A percentile compares a stretch with the other conserved stretches of the same genome.
phyloP scores from a whole-genome alignment of 2,329 filamentous ascomycete species.

The Neofusicoccum cordaticola region DNA sequence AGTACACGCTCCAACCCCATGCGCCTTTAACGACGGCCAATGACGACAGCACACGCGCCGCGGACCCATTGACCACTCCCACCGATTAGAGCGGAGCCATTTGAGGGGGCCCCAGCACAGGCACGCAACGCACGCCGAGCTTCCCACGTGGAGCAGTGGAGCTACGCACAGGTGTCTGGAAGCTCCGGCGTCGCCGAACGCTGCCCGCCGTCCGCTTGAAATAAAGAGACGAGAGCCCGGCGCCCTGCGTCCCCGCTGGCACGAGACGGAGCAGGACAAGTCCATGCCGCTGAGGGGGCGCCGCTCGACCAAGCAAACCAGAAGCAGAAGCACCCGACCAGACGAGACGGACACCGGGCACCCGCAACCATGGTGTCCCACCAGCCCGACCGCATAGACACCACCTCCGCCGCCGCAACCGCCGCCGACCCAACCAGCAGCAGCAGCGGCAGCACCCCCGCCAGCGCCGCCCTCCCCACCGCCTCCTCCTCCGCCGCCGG shows the following conservation, averaged over 20 bases:
- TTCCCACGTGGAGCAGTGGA: not conserved
- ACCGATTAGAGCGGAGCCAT: not conserved
- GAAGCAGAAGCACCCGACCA: not conserved
- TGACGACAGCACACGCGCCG: not conserved
- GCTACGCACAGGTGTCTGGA: not conserved
- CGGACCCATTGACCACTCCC: not conserved
- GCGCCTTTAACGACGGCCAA: too few relatives aligned
- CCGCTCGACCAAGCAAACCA: not conserved
- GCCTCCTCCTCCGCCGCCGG: not conserved
- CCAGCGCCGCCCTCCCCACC: not conserved
- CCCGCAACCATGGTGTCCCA: not conserved
- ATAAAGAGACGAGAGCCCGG: too few relatives aligned
- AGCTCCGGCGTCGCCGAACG: not conserved
- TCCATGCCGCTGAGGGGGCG: too few relatives aligned
- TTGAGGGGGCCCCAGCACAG: not conserved
- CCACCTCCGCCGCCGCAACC: not conserved
- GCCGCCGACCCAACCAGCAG: too few relatives aligned
- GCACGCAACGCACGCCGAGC: not conserved
- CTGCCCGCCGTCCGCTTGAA: too few relatives aligned
- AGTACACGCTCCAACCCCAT: too few relatives aligned
- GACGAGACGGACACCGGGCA: not conserved
- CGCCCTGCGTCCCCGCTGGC: too few relatives aligned
- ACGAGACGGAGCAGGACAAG: too few relatives aligned
- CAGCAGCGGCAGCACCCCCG: not conserved
- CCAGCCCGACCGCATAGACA: constrained; percentile 1